Base-by-base conservation (phyloP, 352 stramenopile genomes). In the Pythium dissimile region DNA sequence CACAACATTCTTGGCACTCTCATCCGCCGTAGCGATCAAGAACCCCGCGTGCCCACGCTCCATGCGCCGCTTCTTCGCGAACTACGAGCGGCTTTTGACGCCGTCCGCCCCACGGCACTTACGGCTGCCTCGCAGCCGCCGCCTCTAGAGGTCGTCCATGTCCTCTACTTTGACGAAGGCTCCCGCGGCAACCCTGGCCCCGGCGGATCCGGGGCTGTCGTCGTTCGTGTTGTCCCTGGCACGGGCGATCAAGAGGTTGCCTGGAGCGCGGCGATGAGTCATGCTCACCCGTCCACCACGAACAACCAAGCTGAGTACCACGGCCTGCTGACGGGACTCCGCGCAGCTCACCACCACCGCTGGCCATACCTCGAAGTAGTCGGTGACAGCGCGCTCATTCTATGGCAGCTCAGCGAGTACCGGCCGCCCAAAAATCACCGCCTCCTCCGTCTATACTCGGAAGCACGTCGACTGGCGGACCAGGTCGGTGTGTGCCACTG, bases 301-400 rank as follows among this genome's bases (percentile, higher is more conserved):
- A 60, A 54, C 42, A 60, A 54, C n/a, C 12, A 28, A 38, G 53
- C 43, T 12, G 43, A 53, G 24, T 53, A 60, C 41, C 1, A 21
- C 10, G 53, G 31, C 10, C 31, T 60, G 3, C 13, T 53, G 3
- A 30, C 23, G 1, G 53, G 53, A 13, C 31, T 60, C 8, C 3
- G 21, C 9, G 28, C 1, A 9, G 27, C 41, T 15, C 20, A 35
- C 15, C 11, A 34, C 7, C 6, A 42, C 26, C 3, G 18, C 16
- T 42, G 24, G 39, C 21, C 15, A 6, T 18, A 26, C 7, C 21
- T 56, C 2, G 18, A 26, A 16, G 41, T 60, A 7, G 23, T 55
- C 20, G 54, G 44, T 2, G 45, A 49, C 45, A 50, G 32, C 34
- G 11, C 21, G 11, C 43, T 62, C 15, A 34, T 54, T 18, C 7